Evolutionary conservation across 768 basidiomycete species (phyloP), one percentile per base, ranked within the genome.

Genomic region (Mycena floridula): DNA sequence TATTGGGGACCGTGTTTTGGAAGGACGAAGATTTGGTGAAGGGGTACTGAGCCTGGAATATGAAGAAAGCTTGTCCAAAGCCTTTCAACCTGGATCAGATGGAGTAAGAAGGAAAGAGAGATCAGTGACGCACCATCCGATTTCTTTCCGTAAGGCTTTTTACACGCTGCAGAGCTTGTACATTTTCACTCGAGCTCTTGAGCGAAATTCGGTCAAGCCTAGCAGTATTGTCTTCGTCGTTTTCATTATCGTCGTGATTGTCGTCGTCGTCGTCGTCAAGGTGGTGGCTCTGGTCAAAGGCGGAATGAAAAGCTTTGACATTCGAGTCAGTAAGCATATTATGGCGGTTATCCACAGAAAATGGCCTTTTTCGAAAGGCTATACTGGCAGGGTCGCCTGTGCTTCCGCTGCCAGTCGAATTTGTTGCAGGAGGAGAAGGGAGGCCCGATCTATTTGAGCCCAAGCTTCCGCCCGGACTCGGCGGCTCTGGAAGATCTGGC

Each of bases 391-490:
- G 73, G 62, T 81, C 81, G 35, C 81, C 82, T 4, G 77, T 81
- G 54, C 85, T 86, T 27, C 85, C 84, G 59, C 85, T 88, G 25
- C 84, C 86, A 2, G 86, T 89, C 9, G 87, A 89, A 57, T 89
- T 89, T 16, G 89, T 87, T 22, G 85, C 87, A 35, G 89, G 89
- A 0, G 89, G 89, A 20, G 86, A 89, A 1, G 89, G 88, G 5
- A 90, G 60, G 5, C 88, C 87, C 5, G 85, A 86, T 45, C 70
- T 66, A 50, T 56, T 59, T 4, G 79, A 72, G 46, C 70, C 60
- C 12, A 57, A 54, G 50, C 65, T 67, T 25, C 71, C 64, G 20
- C 66, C 68, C 9, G 82, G 81, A 49, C 79, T 83, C n/a, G 82
- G 79, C 3, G 81, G 82, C 50, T 81, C 81, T 40, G 84, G 83